Base-by-base conservation (phyloP, 2,329 filamentous ascomycete genomes). In the Trichophyton benhamiae region DNA sequence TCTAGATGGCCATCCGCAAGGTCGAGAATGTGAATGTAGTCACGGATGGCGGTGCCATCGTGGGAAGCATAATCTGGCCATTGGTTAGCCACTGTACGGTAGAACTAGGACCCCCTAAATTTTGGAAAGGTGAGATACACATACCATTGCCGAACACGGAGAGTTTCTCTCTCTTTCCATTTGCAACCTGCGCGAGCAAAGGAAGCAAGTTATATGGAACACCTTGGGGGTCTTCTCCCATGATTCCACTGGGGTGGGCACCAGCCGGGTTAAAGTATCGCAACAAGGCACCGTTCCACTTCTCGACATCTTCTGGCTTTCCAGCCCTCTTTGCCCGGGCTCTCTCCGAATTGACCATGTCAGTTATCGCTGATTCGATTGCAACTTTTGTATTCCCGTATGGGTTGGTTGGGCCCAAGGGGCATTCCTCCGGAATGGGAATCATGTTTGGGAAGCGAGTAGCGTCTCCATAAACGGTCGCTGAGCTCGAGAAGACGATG, bases 181-280 rank as follows among this genome's bases (percentile, higher is more conserved):
- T 95, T 13, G 94, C 94, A 52, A 99, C 94, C 79, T 97, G 91
- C 61, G 92, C 94, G 25, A 99, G 83, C 63, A 99, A 81, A 17
- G 94, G 94, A 49, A 99, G 84, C 65, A 99, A 82, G 79, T 99
- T 99, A 82, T 90, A 97, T 0, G 94, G 94, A 22, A 96, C 84
- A 63, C 94, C 94, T 74, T 95, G 87, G 53, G 94, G 94, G 76
- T 99, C 94, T 79, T 99, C 94, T 68, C 94, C 94, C 91, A 99
- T 96, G 75, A 99, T 85, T 62, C 94, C 95, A 70, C 85, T 92
- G 57, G 95, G 94, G 76, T 99, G 94, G 61, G 91, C 87, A 70
- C 94, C 94, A 62, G 88, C 90, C 33, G 94, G 94, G 82, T 99
- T 99, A 81, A 99, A 99, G 80, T 99, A 99, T 69, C 94, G 85